Percentiles rank a stretch among this genome's conserved stretches.
Conservation (phyloP, 2,329 filamentous ascomycete genomes). For the Ophiostoma novo-ulmi region DNA sequence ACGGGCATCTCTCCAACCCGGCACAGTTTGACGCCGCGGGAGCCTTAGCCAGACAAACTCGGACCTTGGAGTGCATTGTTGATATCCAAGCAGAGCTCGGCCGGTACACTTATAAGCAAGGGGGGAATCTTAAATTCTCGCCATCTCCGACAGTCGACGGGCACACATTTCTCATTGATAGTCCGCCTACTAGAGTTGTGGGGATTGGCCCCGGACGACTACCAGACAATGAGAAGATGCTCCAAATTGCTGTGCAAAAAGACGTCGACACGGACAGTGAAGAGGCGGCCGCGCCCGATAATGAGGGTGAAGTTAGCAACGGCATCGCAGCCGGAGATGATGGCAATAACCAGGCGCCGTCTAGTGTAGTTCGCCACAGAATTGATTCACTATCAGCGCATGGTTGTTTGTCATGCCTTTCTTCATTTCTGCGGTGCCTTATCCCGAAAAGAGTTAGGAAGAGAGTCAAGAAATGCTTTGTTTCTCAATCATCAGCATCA, state of each 20-base stretch:
- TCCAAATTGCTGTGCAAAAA: not conserved
- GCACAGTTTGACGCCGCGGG: not conserved
- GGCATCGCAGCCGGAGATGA: too few species aligned
- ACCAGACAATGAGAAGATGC: not conserved
- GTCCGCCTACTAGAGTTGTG: not conserved
- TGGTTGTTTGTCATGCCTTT: too few species aligned
- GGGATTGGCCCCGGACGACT: not conserved
- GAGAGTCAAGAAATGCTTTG: too few species aligned
- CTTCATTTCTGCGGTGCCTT: too few species aligned
- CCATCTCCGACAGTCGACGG: not conserved
- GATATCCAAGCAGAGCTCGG: not conserved
- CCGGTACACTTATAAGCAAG: not conserved
- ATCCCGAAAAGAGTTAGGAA: too few species aligned
- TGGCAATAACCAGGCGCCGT: too few species aligned
- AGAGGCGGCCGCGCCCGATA: too few species aligned
- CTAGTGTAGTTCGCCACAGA: too few species aligned
- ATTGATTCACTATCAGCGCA: too few species aligned
- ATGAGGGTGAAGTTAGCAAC: too few species aligned
- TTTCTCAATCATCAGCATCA: too few species aligned
- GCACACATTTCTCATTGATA: not conserved
- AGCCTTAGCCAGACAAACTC: not conserved
- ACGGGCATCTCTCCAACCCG: not conserved
- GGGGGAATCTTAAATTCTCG: not conserved
- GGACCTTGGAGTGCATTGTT: not conserved
- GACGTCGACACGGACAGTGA: not conserved